Conservation (phyloP, 257 asterid genomes). For the Fraxinus quadrangulata region DNA sequence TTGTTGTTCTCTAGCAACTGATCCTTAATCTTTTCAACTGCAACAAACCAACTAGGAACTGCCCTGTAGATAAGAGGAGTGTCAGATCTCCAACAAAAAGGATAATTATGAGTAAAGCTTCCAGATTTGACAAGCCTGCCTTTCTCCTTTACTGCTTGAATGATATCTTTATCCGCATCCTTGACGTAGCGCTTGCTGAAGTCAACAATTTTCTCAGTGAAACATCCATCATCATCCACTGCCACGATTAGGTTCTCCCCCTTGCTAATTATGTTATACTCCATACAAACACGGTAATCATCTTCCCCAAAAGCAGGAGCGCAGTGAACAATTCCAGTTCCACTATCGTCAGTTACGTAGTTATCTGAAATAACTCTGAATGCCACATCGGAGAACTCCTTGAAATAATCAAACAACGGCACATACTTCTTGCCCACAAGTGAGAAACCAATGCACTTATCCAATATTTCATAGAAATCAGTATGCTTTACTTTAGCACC, state of each 20-base stretch:
- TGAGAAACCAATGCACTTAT: slow-evolving; percentile 67
- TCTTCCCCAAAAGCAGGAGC: slow-evolving; percentile 99
- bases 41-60: slow-evolving; percentile 98
- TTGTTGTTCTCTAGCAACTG: slow-evolving; percentile 86
- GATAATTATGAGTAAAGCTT: slow-evolving; percentile 74
- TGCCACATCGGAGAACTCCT: slow-evolving; percentile 74
- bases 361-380: slow-evolving; percentile 81
- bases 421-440: slow-evolving; percentile 84
- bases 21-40: slow-evolving; percentile 93
- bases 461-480: slow-evolving; percentile 72
- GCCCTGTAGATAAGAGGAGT: slow-evolving; percentile 97
- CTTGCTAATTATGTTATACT: slow-evolving; percentile 67
- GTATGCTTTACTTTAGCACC: slow-evolving; percentile 59
- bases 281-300: slow-evolving; percentile 93
- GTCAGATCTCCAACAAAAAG: slow-evolving; percentile 96
- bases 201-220: slow-evolving; percentile 79
- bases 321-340: slow-evolving; percentile 97
- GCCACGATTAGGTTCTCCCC: slow-evolving; percentile 89
- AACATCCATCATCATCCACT: slow-evolving; percentile 95
- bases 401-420: slow-evolving; percentile 87
- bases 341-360: slow-evolving; percentile 87
- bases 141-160: slow-evolving; percentile 84
- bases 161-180: slow-evolving; percentile 88
- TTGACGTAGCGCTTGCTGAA: slow-evolving; percentile 77
- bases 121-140: slow-evolving; percentile 94